Base-by-base conservation (phyloP, 176 grass and related monocot genomes). In the Carex cristatella region DNA sequence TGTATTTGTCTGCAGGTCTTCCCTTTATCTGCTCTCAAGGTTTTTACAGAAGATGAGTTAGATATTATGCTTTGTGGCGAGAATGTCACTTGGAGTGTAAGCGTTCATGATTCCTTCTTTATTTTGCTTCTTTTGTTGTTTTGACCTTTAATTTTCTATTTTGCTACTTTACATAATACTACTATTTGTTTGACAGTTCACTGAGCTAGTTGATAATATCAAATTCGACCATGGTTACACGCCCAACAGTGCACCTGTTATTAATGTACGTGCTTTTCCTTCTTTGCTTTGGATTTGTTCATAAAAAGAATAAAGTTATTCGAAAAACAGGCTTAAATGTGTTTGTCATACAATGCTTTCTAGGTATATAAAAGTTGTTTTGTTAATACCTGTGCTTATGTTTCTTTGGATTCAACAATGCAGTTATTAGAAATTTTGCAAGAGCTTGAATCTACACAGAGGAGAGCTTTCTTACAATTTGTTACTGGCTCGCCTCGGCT, bases 221-320 rank as follows among this genome's bases (percentile, higher is more conserved):
- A 99, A 99, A 80, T 96, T 96, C 72, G 93, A 96, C 85, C 97
- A 99, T 74, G 97, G 97, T 75, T 99, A 99, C 87, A 96, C 90
- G 12, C 89, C 83, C 42, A 91, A 88, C 84, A 99, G 93, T 88
- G 87, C 90, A 86, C 86, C 84, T 82, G 90, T 90, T 56, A 85
- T 92, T 79, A 90, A 92, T 90, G 97, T 99, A 90, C 83, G 90
- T 86, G 84, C 58, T 53, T 61, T 81, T 28, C 0, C 53, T 79
- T 79, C 30, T 79, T 58, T 56, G 51, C 30, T 79, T 79, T 79
- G 53, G 7, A 79, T 33, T 1, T 79, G 27, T 32, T 57, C 3
- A 76, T 56, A 76, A 55, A 27, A 71, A 11, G 42, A 72, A 14
- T 16, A 35, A 18, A 49, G 18, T 33, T 69, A 85, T 89, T 89